Percentiles rank a stretch among this genome's conserved stretches.
These are phyloP conservation scores for Neoconidiobolus thromboides DNA, from an alignment of 371 early-diverging fungal genomes.

Conservation along the genomic window DNA sequence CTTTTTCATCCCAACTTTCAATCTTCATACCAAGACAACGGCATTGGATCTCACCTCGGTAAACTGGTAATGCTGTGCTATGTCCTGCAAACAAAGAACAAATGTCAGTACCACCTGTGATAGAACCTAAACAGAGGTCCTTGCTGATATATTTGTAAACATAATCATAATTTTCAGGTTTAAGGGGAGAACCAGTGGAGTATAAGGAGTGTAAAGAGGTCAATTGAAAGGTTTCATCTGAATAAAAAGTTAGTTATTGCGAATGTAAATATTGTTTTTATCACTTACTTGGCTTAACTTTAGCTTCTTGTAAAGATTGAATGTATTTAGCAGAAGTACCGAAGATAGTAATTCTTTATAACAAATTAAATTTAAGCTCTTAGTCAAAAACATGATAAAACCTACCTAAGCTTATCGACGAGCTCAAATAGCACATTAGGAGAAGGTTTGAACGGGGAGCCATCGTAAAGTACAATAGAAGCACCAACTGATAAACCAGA, in stretches of 20 bases:
- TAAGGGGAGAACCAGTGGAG: constrained; percentile 88
- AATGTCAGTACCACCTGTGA: constrained; percentile 94
- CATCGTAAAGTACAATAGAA: constrained; percentile 82
- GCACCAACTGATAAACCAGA: constrained; percentile 55
- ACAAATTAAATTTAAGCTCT: not conserved
- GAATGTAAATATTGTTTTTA: not conserved
- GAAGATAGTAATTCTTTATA: constrained; percentile 53
- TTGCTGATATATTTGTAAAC: constrained; percentile 65
- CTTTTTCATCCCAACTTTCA: constrained; percentile 61
- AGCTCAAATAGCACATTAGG: constrained; percentile 60
- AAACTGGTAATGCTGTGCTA: constrained; percentile 69
- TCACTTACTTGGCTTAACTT: constrained; percentile 33
- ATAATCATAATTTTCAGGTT: constrained; percentile 79
- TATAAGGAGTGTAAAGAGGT: constrained; percentile 54
- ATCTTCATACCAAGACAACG: constrained; percentile 84
- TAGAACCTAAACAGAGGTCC: constrained; percentile 71
- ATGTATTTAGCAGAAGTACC: constrained; percentile 93
- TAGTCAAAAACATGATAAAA: not conserved
- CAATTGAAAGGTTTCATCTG: constrained; percentile 27
- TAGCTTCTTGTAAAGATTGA: constrained; percentile 67
- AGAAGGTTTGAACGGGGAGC: constrained; percentile 81
- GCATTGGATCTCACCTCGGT: constrained; percentile 88
- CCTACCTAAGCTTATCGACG: constrained; percentile 40
- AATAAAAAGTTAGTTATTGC: not conserved
- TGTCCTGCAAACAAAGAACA: constrained; percentile 86